Percentiles rank a stretch among this genome's conserved stretches.
Conservation (phyloP, 1,284 basidiomycete genomes). For the Trametes pubescens region DNA sequence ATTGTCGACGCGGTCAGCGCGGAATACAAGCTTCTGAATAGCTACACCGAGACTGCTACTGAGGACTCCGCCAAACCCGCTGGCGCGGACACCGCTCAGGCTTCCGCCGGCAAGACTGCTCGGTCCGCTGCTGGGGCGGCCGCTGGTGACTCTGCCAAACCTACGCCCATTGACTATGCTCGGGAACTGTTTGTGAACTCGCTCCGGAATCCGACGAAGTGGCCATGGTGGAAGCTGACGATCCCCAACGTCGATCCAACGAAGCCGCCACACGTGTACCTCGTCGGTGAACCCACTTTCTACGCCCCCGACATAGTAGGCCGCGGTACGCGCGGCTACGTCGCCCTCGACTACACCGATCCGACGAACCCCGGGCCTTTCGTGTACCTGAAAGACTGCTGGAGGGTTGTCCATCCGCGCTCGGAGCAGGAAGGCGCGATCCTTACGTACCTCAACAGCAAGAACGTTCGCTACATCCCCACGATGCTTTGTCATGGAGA, state of each 20-base stretch:
- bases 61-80: too few species aligned
- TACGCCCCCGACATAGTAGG: constrained; percentile 4
- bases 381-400: constrained; percentile 2
- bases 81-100: too few species aligned
- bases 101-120: too few species aligned
- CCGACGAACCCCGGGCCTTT: not conserved
- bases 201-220: not conserved
- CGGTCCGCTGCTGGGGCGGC: too few species aligned
- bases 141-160: too few species aligned
- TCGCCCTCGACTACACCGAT: not conserved
- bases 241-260: not conserved
- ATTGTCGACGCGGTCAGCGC: not conserved
- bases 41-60: too few species aligned
- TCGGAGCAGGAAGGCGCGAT: not conserved
- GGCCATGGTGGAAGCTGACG: constrained; percentile 3
- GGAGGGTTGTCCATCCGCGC: not conserved
- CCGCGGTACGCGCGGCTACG: constrained; percentile 1
- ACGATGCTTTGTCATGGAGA: constrained; percentile 5
- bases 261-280: not conserved
- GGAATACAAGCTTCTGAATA: too few species aligned
- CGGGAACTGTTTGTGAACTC: constrained; percentile 9
- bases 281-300: constrained; percentile 16
- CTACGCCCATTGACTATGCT: not conserved
- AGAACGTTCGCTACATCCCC: not conserved
- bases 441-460: not conserved